Evolutionary conservation across 331 rosid genomes (phyloP).

Genomic region (Prunus yedoensis): DNA sequence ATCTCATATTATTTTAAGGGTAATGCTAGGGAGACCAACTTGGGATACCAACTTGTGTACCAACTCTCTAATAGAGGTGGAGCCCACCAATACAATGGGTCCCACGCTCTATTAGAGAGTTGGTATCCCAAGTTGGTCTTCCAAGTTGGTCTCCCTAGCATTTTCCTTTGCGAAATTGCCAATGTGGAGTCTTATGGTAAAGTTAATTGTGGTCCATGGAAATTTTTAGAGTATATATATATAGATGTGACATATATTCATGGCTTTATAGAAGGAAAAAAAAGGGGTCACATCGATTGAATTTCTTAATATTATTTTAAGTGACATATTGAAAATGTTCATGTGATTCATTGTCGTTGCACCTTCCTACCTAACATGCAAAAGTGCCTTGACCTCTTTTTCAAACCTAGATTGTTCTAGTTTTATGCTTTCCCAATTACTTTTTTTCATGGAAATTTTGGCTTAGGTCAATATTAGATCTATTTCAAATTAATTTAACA

Average conservation of each 20-base stretch:
- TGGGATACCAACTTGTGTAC: too few species aligned
- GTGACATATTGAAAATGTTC: background rate
- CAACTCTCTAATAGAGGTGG: too few species aligned
- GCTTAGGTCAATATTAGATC: too few species aligned
- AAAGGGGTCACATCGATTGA: background rate
- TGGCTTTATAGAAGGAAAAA: background rate
- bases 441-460: too few species aligned
- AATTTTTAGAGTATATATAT: background rate
- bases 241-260: background rate
- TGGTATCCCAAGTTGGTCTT: too few species aligned
- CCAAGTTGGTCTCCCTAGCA: too few species aligned
- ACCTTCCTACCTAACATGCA: slow-evolving; percentile 8
- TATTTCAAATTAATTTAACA: too few species aligned
- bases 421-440: background rate
- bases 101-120: too few species aligned
- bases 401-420: background rate
- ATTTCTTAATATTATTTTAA: background rate
- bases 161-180: background rate
- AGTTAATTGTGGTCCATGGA: background rate
- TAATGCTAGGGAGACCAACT: too few species aligned
- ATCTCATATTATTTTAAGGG: background rate
- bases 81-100: too few species aligned
- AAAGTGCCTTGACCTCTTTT: background rate
- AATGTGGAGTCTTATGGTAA: background rate
- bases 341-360: slow-evolving; percentile 1